Base-by-base conservation (phyloP, 2,329 filamentous ascomycete species). In the Chaetomium globosum region DNA sequence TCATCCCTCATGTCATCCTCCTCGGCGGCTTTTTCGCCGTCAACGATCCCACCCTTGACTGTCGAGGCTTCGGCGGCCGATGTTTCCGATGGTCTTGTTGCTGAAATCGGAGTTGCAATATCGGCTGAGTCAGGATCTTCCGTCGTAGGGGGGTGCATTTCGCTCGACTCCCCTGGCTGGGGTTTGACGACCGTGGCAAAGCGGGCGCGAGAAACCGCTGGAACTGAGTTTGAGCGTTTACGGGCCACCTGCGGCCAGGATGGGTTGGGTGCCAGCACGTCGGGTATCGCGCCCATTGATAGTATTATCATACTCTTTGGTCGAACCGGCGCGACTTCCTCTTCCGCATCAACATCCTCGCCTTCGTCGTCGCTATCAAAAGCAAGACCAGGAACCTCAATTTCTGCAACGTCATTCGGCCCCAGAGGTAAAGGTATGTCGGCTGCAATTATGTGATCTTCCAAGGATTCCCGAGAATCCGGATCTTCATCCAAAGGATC, bases 361-460 rank as follows among this genome's bases (percentile, higher is more conserved):
- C 79, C 80, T 59, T 89, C 89, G 16, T 89, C 87, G 63, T 91
- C 87, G 64, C 82, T 86, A 69, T 87, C 83, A 13, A 75, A 76
- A 0, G 83, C 85, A 5, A 92, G 81, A 0, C 89, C 90, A 3
- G 90, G 90, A 53, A 92, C 84, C 72, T 95, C 90, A 51, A 96
- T 95, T 74, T 96, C 92, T 54, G 89, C 84, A 8, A 94, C 78
- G 73, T 96, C 92, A 56, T 87, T 83, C 43, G 86, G 81, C 28
- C 81, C 81, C 49, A 88, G 79, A 0, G 91, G 91, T 10, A 95
- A 79, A n/a, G 91, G 87, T 67, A 93, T 84, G 49, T 82, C 80
- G 7, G 85, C 83, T 9, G 88, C 83, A 61, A 74, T 78, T 75
- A 77, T 74, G 66, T 77, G 75, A 53, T 81, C 77, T 54, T 84